A percentile compares a stretch with the other conserved stretches of the same genome.
phyloP scores from a whole-genome alignment of 768 basidiomycete genomes.

The Tylopilus balloui region DNA sequence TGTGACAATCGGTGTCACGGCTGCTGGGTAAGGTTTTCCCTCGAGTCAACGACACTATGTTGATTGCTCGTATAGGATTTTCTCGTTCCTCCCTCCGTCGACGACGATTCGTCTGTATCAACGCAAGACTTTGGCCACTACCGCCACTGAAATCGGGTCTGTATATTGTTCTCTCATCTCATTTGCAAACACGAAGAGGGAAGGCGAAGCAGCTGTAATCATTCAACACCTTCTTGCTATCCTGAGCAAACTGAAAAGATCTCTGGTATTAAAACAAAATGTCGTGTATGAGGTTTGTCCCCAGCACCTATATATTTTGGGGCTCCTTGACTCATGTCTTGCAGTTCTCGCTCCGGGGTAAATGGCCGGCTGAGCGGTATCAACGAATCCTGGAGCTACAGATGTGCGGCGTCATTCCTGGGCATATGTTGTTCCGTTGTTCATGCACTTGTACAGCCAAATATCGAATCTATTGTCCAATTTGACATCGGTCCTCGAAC shows the following conservation, averaged over 20 bases:
- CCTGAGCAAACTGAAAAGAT: constrained; percentile 65
- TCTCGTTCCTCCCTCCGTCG: constrained; percentile 69
- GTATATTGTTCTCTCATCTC: constrained; percentile 77
- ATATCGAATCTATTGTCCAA: constrained; percentile 66
- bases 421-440: not conserved
- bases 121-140: constrained; percentile 64
- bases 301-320: not conserved
- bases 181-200: constrained; percentile 53
- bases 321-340: not conserved
- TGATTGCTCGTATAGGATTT: constrained; percentile 40
- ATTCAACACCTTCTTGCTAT: constrained; percentile 67
- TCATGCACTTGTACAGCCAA: constrained; percentile 43
- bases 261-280: constrained; percentile 51
- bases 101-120: constrained; percentile 73
- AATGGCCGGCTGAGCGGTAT: constrained; percentile 80
- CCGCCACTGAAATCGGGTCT: constrained; percentile 59
- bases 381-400: constrained; percentile 64
- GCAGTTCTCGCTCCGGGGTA: constrained; percentile 70
- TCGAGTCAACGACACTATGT: not conserved
- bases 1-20: constrained; percentile 66
- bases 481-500: constrained; percentile 65
- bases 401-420: constrained; percentile 40
- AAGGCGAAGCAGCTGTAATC: constrained; percentile 51
- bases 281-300: constrained; percentile 59
- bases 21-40: constrained; percentile 58